Evolutionary conservation across 148 eudicot species (phyloP), one percentile per base, ranked within the genome.

Genomic region (Mesembryanthemum crystallinum): DNA sequence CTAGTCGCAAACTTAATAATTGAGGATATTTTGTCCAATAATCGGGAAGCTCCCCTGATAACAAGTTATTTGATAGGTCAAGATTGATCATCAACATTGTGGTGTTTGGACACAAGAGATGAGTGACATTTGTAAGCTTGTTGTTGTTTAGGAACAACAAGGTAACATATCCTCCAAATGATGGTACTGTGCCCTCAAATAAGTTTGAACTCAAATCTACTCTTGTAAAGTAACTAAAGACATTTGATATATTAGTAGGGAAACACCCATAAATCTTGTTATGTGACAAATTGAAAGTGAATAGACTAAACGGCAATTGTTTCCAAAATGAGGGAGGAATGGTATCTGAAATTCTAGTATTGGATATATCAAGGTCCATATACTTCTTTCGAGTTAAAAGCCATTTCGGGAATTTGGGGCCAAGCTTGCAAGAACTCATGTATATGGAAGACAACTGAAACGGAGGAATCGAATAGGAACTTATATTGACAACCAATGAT

Each of bases 341-440:
- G 4, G 37, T 28, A 12, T 68, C 74, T 6, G 67, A 68, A 74
- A 74, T 79, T 3, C 64, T 33, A 8, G 58, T 30, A 47, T 28
- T 32, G 3, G 77, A 67, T 59, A 78, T 54, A 20, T 74, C 74
- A 49, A 79, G 8, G 14, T 1, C 5, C 0, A 0, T 1, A 8
- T 59, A 24, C 1, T 21, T 6, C 5, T 42, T 79, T 61, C 74
- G 78, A 14, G 54, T 73, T 24, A 13, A 32, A 60, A 74, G 35
- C 74, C 82, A 79, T 17, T 9, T 79, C 35, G 74, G 82, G 66
- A 80, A 80, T 27, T 14, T 13, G 42, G 79, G 79, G 51, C 83
- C 25, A 76, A 7, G 37, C 25, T 18, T 74, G 24, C 77, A 74
- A 0, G 59, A 47, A 1, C 71, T 13, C 13, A 73, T 8, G 0